Evolutionary conservation across 108 stramenopile species (phyloP).

Genomic region (Epipyxis sp.): DNA sequence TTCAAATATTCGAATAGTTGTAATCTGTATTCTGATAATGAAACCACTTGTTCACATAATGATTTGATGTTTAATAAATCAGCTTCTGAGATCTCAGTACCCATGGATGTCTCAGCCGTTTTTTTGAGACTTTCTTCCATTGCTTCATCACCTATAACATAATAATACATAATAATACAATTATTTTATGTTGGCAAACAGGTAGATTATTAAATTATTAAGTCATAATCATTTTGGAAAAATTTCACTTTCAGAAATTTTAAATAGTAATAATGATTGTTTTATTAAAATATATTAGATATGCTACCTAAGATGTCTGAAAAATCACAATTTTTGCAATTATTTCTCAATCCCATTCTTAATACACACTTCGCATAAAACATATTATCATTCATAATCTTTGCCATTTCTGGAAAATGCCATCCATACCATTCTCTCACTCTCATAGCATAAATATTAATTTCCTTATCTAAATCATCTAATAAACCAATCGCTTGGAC

Average conservation of each 20-base stretch:
- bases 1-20: conserved; percentile 97
- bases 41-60: conserved; percentile 90
- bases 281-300: too few relatives aligned
- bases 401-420: conserved; percentile 98
- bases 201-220: conserved; percentile 52
- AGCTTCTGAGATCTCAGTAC: conserved; percentile 92
- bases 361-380: conserved; percentile 88
- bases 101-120: conserved; percentile 97
- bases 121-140: conserved; percentile 79
- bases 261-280: too few relatives aligned
- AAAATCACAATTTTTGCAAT: conserved; percentile 76
- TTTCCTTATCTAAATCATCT: conserved; percentile 99
- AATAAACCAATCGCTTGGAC: conserved; percentile 98
- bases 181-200: too few relatives aligned
- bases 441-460: conserved; percentile 99
- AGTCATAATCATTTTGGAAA: too few relatives aligned
- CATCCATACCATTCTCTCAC: conserved; percentile 99
- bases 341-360: conserved; percentile 77
- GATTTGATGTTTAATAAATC: conserved; percentile 88
- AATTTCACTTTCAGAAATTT: too few relatives aligned
- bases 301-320: conserved; percentile 12
- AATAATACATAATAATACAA: conserved; percentile 34
- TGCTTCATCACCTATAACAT: conserved; percentile 71
- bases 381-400: conserved; percentile 94
- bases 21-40: conserved; percentile 93